A percentile compares a stretch with the other conserved stretches of the same genome.
Evolutionary conservation across 2,329 filamentous ascomycete genomes (phyloP).

Genomic region (Alternaria triticimaculans): DNA sequence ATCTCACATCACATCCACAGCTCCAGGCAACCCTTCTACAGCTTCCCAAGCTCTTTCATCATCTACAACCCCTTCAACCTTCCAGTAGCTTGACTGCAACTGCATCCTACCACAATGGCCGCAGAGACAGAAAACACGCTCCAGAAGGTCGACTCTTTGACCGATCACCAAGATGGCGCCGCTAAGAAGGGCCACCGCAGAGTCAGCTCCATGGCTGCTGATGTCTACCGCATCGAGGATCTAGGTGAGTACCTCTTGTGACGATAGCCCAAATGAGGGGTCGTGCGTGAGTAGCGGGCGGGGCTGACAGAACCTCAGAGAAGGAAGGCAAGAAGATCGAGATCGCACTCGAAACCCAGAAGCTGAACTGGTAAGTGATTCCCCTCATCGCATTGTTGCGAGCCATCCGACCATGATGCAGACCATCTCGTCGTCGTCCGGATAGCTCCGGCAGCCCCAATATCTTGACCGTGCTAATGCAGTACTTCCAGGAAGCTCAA

Average conservation of each 20-base stretch:
- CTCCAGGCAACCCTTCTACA: constrained; percentile 11
- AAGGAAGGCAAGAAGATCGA: constrained; percentile 73
- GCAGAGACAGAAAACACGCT: constrained; percentile 63
- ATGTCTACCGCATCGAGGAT: constrained; percentile 83
- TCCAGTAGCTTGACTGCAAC: constrained; percentile 8
- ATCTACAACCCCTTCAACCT: constrained; percentile 11
- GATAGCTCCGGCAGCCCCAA: constrained; percentile 7
- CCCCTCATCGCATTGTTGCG: neutral
- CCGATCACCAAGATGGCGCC: constrained; percentile 71
- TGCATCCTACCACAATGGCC: constrained; percentile 56
- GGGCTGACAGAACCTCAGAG: constrained; percentile 62
- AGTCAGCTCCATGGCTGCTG: constrained; percentile 74
- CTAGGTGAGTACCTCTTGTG: constrained; percentile 67
- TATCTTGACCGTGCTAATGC: constrained; percentile 22
- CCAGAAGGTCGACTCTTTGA: constrained; percentile 89
- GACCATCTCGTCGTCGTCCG: constrained; percentile 12
- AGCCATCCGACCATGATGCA: neutral
- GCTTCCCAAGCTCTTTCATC: constrained; percentile 25
- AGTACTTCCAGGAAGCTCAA: constrained; percentile 81
- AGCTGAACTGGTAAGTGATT: constrained; percentile 78
- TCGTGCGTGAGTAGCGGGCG: constrained; percentile 33
- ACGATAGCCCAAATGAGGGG: constrained; percentile 21
- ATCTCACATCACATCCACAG: constrained; percentile 13
- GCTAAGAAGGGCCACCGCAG: constrained; percentile 71
- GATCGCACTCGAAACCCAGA: constrained; percentile 83